Evolutionary conservation across 2,329 filamentous ascomycete genomes (phyloP), one percentile per base, ranked within the genome.

Genomic region (Cercospora zeina): DNA sequence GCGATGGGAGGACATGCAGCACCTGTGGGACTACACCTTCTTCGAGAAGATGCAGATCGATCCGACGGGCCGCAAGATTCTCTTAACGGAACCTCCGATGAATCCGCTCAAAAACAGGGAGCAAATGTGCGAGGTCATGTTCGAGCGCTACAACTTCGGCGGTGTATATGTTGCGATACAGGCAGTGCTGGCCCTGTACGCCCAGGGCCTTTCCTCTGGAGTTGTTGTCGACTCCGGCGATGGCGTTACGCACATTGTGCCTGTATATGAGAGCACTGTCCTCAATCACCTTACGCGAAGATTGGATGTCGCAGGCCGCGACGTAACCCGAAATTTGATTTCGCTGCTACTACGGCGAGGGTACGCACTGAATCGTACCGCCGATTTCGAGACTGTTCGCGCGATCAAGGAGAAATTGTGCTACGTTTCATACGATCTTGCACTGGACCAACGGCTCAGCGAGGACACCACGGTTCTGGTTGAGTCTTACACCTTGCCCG

Each of bases 321-420:
- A 99, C 74, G 95, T 99, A 58, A 99, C 95, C n/a, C 89, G 93
- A 72, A 97, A 99, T 78, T 85, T 99, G 67, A 99, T 99, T 77
- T 91, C 92, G 55, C 88, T 99, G 54, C 88, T 99, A 19, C 85
- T 96, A 62, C 91, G 95, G 73, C 87, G 95, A 70, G 95, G 95
- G 49, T 99, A 99, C 77, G 92, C 95, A 36, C 87, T 99, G 66
- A 99, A 99, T 85, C 87, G 95, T 76, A 99, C 95, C 11, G 95
- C 95, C 75, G 95, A 99, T 77, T 99, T 99, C 77, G 95, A 99
- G 79, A 99, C 95, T 3, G 95, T 99, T 61, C 90, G 95, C 65
- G 93, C 97, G 78, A 97, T 99, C 82, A 99, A 99, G 82, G 95
- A 99, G 83, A 99, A 99, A 84, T 89, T 99, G 56, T 97, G 95